phyloP scores from a whole-genome alignment of 768 basidiomycete genomes.

The Artomyces pyxidatus region DNA sequence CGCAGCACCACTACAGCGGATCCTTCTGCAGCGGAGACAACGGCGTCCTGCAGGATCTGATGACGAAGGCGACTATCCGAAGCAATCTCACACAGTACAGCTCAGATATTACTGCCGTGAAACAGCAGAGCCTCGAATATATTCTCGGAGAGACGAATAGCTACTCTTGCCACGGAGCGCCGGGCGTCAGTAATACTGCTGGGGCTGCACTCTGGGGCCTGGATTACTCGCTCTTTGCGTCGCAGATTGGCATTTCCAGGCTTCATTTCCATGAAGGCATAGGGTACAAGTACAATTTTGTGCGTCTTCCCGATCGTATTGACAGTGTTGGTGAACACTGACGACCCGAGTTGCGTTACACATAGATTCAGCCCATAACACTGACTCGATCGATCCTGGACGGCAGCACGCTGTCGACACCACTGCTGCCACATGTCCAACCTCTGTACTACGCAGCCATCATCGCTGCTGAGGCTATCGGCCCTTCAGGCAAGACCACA shows the following conservation, averaged over 20 bases:
- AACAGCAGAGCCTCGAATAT: conserved; percentile 40
- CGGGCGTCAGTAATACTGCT: conserved; percentile 60
- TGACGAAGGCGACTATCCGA: conserved; percentile 50
- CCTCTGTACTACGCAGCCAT: conserved; percentile 61
- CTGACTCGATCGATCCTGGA: conserved; percentile 52
- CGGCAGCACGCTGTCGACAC: conserved; percentile 39
- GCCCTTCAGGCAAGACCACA: conserved; percentile 32
- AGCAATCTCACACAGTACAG: conserved; percentile 44
- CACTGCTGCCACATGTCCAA: conserved; percentile 52
- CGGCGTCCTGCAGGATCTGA: conserved; percentile 51
- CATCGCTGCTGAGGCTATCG: conserved; percentile 50
- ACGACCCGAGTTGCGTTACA: not conserved
- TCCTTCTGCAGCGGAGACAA: conserved; percentile 50
- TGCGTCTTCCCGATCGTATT: too few species aligned
- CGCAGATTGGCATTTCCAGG: conserved; percentile 44
- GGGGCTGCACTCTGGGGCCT: conserved; percentile 63
- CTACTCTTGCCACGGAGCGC: conserved; percentile 33
- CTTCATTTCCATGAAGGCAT: conserved; percentile 61
- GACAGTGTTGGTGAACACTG: too few species aligned
- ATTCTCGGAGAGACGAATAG: conserved; percentile 39
- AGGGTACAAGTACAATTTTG: conserved; percentile 66
- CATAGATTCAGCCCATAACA: conserved; percentile 54
- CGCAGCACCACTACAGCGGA: conserved; percentile 47
- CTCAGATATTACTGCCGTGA: conserved; percentile 46
- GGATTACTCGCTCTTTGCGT: conserved; percentile 56